phyloP scores from a whole-genome alignment of 768 basidiomycete species.

The Trametes villosa region DNA sequence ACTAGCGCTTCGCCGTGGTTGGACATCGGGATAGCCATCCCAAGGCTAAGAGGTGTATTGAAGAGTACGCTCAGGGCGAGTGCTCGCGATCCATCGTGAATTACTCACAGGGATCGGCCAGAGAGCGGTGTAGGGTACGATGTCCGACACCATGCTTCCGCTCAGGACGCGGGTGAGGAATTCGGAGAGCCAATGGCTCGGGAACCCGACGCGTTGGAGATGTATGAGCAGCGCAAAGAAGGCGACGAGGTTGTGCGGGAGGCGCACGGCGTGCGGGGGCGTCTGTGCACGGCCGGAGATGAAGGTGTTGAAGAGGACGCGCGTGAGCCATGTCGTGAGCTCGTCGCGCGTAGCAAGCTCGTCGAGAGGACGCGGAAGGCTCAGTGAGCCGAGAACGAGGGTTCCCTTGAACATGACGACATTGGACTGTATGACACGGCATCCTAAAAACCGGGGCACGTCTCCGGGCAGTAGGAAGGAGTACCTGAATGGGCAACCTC shows the following conservation, averaged over 20 bases:
- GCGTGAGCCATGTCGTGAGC: slow-evolving; percentile 39
- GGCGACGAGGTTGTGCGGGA: slow-evolving; percentile 40
- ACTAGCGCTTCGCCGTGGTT: too few species aligned
- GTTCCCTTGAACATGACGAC: slow-evolving; percentile 1
- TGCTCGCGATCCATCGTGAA: too few species aligned
- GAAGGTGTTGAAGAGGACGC: slow-evolving; percentile 38
- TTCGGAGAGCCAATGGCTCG: slow-evolving; percentile 43
- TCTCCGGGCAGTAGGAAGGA: slow-evolving; percentile 34
- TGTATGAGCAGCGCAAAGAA: slow-evolving; percentile 40
- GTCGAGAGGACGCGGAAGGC: slow-evolving; percentile 16
- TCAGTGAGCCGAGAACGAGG: slow-evolving; percentile 4
- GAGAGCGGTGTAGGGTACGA: slow-evolving; percentile 31
- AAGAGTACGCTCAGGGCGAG: too few species aligned
- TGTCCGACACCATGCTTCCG: slow-evolving; percentile 33
- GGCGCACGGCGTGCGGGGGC: slow-evolving; percentile 32
- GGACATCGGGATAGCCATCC: too few species aligned
- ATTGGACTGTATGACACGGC: slow-evolving; percentile 26
- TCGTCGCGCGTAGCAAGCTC: slow-evolving; percentile 34
- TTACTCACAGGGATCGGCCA: slow-evolving; percentile 39
- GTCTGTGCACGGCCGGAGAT: slow-evolving; percentile 30
- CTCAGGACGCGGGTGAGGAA: slow-evolving; percentile 34
- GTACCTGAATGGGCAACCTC: slow-evolving; percentile 31
- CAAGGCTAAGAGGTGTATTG: too few species aligned
- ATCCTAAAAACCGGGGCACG: slow-evolving; percentile 35
- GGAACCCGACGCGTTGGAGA: slow-evolving; percentile 41